Evolutionary conservation across 1,284 basidiomycete genomes (phyloP), one percentile per base, ranked within the genome.

Genomic region (Kwoniella shivajii): DNA sequence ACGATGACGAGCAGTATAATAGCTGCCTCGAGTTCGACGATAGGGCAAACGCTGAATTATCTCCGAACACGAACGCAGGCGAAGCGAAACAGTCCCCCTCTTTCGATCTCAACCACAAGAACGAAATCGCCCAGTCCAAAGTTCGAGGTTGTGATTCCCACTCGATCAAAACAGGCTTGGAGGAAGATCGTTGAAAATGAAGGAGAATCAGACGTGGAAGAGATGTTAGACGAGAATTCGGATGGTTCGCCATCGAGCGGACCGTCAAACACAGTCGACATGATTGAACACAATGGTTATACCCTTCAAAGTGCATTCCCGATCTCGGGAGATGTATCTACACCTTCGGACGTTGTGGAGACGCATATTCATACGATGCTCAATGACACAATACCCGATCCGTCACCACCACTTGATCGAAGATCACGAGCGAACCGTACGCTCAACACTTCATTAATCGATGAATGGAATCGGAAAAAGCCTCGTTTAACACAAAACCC

Each of bases 401-500:
- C 65, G 2, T 60, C 64, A 34, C 65, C 58, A 33, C 59, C 59
- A 18, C 54, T 45, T 1, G 63, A 62, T n/a, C 48, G 67, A 2
- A 50, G 53, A 1, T 66, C 65, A 2, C 39, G 18, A 3, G 70
- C 64, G 14, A 60, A 54, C n/a, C 50, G 70, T 6, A 24, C 57
- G 1, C 56, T 66, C 27, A 56, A 64, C 42, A 55, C 61, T 14
- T 30, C 33, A 4, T 31, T 49, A 13, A 57, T 67, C 7, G 68
- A 70, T 36, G 53, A 60, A 3, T 72, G 64, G 64, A 66, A 68
- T 43, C 29, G 24, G 16, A n/a, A 34, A 1, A 41, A 43, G 20
- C 57, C 60, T 1, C 34, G 46, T 6, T 42, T 64, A 10, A 56
- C 63, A 9, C 36, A 48, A 10, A 71, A 74, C 33, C 59, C 63